Evolutionary conservation across 345 rosid species (phyloP).

Genomic region (Citrus hindsii): DNA sequence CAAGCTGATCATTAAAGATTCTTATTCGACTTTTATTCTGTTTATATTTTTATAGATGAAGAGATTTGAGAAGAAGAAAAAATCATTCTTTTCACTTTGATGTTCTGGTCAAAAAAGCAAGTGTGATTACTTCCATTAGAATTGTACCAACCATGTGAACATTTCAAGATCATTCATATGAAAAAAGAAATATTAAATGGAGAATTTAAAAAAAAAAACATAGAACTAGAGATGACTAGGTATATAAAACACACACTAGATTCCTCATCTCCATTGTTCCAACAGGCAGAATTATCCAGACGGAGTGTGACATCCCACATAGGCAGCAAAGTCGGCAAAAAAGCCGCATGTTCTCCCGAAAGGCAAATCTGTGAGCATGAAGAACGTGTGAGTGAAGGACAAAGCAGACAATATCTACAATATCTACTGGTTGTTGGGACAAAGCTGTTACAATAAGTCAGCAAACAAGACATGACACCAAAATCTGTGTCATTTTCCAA

Average conservation of each 20-base stretch:
- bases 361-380: not conserved
- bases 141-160: conserved; percentile 12
- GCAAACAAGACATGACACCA: conserved; percentile 32
- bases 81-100: conserved; percentile 6
- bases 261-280: not conserved
- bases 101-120: conserved; percentile 12
- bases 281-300: not conserved
- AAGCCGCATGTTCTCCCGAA: not conserved
- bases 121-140: not conserved
- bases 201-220: not conserved
- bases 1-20: conserved; percentile 6
- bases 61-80: not conserved
- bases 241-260: not conserved
- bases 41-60: not conserved
- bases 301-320: not conserved
- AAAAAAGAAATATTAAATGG: not conserved
- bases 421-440: too few species aligned
- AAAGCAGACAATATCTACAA: too few species aligned
- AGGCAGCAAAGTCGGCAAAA: not conserved
- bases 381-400: not conserved
- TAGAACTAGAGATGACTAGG: not conserved
- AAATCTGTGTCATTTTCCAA: conserved; percentile 45
- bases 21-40: not conserved
- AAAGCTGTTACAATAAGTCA: conserved; percentile 5
- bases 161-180: not conserved